Evolutionary conservation across 192 early-diverging fungal genomes (phyloP).

Genomic region (Entophlyctis helioformis): DNA sequence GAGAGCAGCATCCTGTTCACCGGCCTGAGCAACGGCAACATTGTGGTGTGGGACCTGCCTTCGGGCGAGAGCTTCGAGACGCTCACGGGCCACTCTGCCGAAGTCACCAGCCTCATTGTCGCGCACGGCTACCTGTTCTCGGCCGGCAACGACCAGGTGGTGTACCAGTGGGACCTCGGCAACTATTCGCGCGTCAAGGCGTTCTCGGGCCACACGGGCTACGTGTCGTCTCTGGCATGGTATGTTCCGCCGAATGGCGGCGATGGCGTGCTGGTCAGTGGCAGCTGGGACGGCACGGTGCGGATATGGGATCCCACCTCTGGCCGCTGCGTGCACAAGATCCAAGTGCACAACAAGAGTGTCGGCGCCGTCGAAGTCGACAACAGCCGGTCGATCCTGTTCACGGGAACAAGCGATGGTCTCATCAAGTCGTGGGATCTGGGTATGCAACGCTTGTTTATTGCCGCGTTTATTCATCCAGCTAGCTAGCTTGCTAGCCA

Average conservation of each 20-base stretch:
- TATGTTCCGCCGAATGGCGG: too few relatives aligned
- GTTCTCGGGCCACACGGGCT: conserved; percentile 8
- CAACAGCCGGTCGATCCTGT: not conserved
- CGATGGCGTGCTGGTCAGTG: conserved; percentile 77
- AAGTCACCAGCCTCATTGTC: conserved; percentile 2
- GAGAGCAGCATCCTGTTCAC: too few relatives aligned
- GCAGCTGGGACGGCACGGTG: conserved; percentile 84
- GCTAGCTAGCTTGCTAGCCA: too few relatives aligned
- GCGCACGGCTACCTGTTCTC: conserved; percentile 1
- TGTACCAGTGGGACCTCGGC: conserved; percentile 3
- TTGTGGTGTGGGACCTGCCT: conserved; percentile 3
- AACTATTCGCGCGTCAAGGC: not conserved
- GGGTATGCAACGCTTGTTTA: too few relatives aligned
- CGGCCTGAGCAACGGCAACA: too few relatives aligned
- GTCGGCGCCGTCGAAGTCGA: conserved; percentile 25
- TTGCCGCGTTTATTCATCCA: too few relatives aligned
- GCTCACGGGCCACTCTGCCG: conserved; percentile 1
- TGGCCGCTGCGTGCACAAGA: conserved; percentile 53
- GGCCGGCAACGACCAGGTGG: conserved; percentile 7
- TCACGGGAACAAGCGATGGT: conserved; percentile 1
- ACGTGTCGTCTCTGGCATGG: conserved; percentile 1
- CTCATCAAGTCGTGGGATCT: conserved; percentile 9
- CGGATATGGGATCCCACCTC: conserved; percentile 80
- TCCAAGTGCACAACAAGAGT: conserved; percentile 82
- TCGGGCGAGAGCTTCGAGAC: conserved; percentile 1